phyloP scores from a whole-genome alignment of 768 basidiomycete species.

The Lactarius vividus region DNA sequence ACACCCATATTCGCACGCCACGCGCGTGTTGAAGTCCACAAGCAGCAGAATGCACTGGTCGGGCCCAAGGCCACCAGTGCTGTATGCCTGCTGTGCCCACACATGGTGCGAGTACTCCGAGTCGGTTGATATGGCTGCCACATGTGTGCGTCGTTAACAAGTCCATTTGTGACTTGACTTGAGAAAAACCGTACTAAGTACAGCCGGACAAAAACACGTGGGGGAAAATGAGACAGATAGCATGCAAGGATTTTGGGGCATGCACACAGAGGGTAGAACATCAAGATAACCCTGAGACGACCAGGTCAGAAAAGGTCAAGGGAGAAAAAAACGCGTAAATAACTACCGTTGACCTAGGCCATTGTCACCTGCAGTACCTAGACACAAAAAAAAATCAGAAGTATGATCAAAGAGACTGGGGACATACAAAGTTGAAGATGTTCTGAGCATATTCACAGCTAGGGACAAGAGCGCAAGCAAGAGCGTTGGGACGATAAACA shows the following conservation, averaged over 20 bases:
- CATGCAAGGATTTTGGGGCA: constrained; percentile 1
- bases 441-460: too few relatives aligned
- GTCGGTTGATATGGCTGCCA: constrained; percentile 77
- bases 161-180: too few relatives aligned
- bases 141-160: too few relatives aligned
- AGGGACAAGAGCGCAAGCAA: too few relatives aligned
- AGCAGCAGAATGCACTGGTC: constrained; percentile 81
- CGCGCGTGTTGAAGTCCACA: constrained; percentile 74
- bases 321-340: constrained; percentile 28
- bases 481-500: too few relatives aligned
- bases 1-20: constrained; percentile 83
- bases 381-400: too few relatives aligned
- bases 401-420: too few relatives aligned
- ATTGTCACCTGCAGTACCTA: too few relatives aligned
- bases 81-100: constrained; percentile 79
- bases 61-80: constrained; percentile 87
- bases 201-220: too few relatives aligned
- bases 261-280: constrained; percentile 89
- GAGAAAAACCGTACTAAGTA: too few relatives aligned
- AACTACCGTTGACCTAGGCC: constrained; percentile 77
- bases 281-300: constrained; percentile 72
- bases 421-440: too few relatives aligned
- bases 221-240: background rate
- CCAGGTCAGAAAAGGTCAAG: constrained; percentile 10
- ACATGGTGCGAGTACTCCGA: constrained; percentile 86